Base-by-base conservation (phyloP, 2,329 filamentous ascomycete genomes). In the Monosporascus sp. region DNA sequence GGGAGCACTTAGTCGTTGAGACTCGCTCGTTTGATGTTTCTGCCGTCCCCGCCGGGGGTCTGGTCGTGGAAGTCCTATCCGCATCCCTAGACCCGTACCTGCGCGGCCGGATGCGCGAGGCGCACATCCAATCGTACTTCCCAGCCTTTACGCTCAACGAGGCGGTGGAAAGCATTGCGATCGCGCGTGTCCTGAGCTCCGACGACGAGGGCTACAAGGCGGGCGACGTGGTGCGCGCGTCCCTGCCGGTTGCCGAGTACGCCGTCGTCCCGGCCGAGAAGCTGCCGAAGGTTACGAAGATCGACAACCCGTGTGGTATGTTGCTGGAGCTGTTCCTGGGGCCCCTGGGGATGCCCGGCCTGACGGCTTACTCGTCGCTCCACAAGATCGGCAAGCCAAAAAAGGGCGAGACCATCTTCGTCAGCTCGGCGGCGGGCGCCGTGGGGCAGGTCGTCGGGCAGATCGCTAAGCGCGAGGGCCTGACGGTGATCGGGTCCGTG, bases 401-500 rank as follows among this genome's bases (percentile, higher is more conserved):
- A 74, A 83, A 86, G 71, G 87, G 86, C 46, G 86, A 91, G 71
- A 89, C 86, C 14, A 89, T 91, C 64, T 89, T 90, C 71, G 81
- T 91, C 60, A 88, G 85, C 20, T 84, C 87, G 3, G 88, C 88
- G 1, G 85, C 84, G 5, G 88, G 88, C 40, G 87, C 88, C 1
- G 88, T 91, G 7, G 88, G 88, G 5, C 84, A 88, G 66, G 69
- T 91, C 9, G 88, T 91, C 43, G 88, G 87, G 15, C 87, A 90
- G 69, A 73, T 91, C 48, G 87, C 87, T 51, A 91, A 90, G 75
- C 85, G 86, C 63, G 86, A 90, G 65, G 88, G 88, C 1, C 72
- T 92, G 47, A 83, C 70, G 44, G 88, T 91, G 52, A 85, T 91
- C 61, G 88, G 88, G 37, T 88, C 84, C 52, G 88, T 89, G n/a